Evolutionary conservation across 257 asterid genomes (phyloP), one percentile per base, ranked within the genome.

Genomic region (Solanum appendiculatum): DNA sequence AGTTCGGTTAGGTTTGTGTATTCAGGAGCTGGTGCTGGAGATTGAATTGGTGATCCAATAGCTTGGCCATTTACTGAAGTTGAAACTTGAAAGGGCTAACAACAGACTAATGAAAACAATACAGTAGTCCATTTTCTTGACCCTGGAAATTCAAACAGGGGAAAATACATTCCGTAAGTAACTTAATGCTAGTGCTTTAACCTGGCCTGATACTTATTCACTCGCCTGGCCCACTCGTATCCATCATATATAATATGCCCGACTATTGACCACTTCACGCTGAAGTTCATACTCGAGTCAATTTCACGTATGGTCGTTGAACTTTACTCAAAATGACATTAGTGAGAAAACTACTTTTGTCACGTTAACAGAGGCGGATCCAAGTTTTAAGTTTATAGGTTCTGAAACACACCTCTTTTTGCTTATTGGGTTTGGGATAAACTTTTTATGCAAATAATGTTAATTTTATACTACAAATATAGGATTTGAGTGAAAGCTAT

Each of bases 11-110:
- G 93, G 90, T 96, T 93, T 74, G 92, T 97, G 51, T 86, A 87
- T 8, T 91, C 94, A 3, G 93, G 92, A 5, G 91, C 95, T 4
- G 98, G 97, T 0, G 95, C 98, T 0, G 98, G 96, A 36, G 88
- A 63, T 11, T 69, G 89, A 48, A 88, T 86, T 69, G 78, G 27
- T 34, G 80, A 34, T 72, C 44, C 81, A 83, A 86, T 88, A 70
- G 51, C 83, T 51, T 91, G 92, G 18, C 93, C 93, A 54, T 88
- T 60, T 27, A 89, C 54, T 37, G 87, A 87, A 84, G 86, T 88
- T 74, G 91, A 70, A 87, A 84, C 85, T 88, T 74, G 91, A 70
- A 36, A 90, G 39, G 77, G 29, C 14, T 34, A 87, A 54, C 82
- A 93, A 27, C 46, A 82, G 48, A 9, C 88, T 64, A 87, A 85